Base-by-base conservation (phyloP, 2,329 filamentous ascomycete species). In the Pseudogymnoascus sp. region DNA sequence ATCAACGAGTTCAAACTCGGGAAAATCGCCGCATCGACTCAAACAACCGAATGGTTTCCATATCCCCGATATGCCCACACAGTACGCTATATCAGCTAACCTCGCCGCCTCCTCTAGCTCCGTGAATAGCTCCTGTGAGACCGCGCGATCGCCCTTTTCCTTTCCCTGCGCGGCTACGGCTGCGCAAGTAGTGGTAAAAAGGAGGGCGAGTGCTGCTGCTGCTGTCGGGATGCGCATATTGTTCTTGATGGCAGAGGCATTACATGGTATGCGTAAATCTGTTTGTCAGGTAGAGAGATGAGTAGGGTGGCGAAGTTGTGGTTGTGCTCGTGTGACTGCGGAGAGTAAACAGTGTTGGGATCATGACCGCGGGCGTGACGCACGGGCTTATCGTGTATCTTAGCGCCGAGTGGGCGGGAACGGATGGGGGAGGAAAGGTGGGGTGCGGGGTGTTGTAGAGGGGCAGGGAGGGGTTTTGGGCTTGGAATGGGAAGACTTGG, bases 31-130 rank as follows among this genome's bases (percentile, higher is more conserved):
- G 75, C 94, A 99, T 66, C 90, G 88, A 62, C 89, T 94, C 12
- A 87, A 82, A 74, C 94, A 99, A 32, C 81, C 76, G 73, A 99
- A 99, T 0, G 94, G 94, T 66, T 86, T 85, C 58, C 81, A 79
- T 64, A 99, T 86, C 38, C 93, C 94, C 0, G 89, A 87, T 4
- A 82, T 86, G 64, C 92, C 91, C 62, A 97, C 89, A 73, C 94
- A 99, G 75, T 97, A 97, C 57, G 91, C 80, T 63, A 97, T 94
- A 72, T 99, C 94, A 64, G 97, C 93, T 25, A 97, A 82, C 60
- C 92, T 87, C n/a, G 93, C 85, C 61, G 93, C 79, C 69, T 96
- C 89, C 74, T 97, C 91, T 12, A 99, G 84, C 16, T 90, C 86
- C 62, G 82, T 77, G 75, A 96, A 97, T 64, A 97, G 80, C 22